phyloP scores from a whole-genome alignment of 257 asterid genomes.

The Solanum raphanifolium region DNA sequence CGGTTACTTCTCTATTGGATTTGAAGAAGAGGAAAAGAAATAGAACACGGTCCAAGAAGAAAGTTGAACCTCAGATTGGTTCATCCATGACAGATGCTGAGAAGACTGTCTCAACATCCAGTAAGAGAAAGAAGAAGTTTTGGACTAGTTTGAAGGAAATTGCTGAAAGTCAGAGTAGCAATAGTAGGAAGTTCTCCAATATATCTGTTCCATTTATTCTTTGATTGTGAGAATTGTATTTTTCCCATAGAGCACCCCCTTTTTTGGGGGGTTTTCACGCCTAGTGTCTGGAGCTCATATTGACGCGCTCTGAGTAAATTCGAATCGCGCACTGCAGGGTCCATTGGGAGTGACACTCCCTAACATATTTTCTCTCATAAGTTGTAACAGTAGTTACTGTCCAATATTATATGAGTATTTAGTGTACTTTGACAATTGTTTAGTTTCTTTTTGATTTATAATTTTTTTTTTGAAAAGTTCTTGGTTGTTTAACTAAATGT shows the following conservation, averaged over 20 bases:
- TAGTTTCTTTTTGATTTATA: neutral
- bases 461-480: no score
- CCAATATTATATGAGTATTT: neutral
- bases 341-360: no score
- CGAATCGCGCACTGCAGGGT: no score
- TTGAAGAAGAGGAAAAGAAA: constrained; percentile 42
- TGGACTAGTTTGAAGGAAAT: constrained; percentile 81
- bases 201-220: constrained; percentile 39
- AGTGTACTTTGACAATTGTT: neutral
- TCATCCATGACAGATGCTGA: constrained; percentile 19
- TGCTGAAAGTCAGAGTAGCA: constrained; percentile 34
- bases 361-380: neutral
- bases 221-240: constrained; percentile 1
- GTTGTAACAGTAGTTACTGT: neutral
- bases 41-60: constrained; percentile 37
- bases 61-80: constrained; percentile 11
- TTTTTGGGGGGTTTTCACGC: no score
- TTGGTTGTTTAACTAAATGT: neutral
- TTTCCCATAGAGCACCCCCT: neutral
- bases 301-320: neutral
- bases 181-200: constrained; percentile 14
- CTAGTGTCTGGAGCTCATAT: neutral
- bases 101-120: constrained; percentile 10
- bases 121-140: constrained; percentile 47
- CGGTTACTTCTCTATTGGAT: constrained; percentile 36